These are phyloP conservation scores for Mrakia blollopis DNA, from an alignment of 768 basidiomycete species.

Conservation along the genomic window DNA sequence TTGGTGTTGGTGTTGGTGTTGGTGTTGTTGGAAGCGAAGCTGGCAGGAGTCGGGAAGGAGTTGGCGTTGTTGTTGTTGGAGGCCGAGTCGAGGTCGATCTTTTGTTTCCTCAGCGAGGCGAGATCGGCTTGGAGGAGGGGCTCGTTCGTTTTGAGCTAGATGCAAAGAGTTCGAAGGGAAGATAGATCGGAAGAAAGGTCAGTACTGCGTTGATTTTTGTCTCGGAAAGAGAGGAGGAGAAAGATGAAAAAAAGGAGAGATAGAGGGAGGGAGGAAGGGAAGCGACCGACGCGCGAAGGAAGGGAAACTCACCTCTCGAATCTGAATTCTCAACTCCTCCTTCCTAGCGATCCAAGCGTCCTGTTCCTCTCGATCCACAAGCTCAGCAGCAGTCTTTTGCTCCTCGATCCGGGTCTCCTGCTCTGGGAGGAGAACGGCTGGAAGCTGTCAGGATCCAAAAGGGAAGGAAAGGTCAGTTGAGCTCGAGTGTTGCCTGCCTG, in stretches of 20 bases:
- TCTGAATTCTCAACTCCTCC: neutral
- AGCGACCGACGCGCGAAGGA: neutral
- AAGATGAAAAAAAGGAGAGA: neutral
- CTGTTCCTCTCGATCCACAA: neutral
- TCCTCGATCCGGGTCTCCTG: neutral
- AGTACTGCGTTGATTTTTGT: neutral
- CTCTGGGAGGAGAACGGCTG: neutral
- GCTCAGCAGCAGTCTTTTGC: neutral
- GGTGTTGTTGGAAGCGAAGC: neutral
- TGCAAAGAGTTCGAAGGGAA: too few species aligned
- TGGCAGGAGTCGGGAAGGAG: neutral
- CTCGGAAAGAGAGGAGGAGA: too few species aligned
- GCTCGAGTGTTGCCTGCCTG: neutral
- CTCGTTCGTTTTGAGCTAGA: neutral
- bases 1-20: too few species aligned
- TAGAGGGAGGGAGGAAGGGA: neutral
- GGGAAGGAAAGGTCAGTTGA: neutral
- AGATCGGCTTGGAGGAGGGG: neutral
- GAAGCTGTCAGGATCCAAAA: neutral
- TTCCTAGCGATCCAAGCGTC: neutral
- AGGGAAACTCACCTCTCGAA: constrained; percentile 4
- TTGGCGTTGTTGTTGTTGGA: neutral
- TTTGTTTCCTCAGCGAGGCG: constrained; percentile 1
- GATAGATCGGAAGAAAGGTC: too few species aligned
- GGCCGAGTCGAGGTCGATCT: neutral